These are phyloP conservation scores for Hordeum pubiflorum DNA, from an alignment of 202 grass and related monocot genomes.

Conservation along the genomic window DNA sequence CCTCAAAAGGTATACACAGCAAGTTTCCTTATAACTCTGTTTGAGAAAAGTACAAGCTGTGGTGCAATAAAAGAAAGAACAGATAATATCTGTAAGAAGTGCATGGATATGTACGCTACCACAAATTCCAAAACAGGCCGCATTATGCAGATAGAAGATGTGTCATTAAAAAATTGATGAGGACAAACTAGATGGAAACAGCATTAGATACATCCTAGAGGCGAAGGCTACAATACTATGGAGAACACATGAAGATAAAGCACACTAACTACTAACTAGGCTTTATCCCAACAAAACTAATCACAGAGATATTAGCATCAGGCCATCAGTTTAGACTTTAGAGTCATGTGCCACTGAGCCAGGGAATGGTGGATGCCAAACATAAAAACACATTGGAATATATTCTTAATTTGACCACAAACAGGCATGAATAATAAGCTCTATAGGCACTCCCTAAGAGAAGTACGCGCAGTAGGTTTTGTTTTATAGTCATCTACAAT, in stretches of 20 bases:
- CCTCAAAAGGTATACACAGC: too few species aligned
- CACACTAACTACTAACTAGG: background rate
- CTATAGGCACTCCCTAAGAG: too few species aligned
- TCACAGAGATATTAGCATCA: background rate
- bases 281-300: background rate
- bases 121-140: background rate
- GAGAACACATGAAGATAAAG: background rate
- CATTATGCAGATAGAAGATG: background rate
- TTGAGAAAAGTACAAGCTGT: background rate
- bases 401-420: too few species aligned
- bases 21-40: background rate
- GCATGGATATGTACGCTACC: background rate
- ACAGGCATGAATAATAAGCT: too few species aligned
- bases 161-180: background rate
- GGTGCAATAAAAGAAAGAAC: background rate
- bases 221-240: background rate
- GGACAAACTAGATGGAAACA: background rate
- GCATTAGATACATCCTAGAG: background rate
- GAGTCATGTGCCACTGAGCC: background rate
- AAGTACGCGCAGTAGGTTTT: too few species aligned
- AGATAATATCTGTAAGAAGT: background rate
- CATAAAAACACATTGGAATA: too few species aligned
- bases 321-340: background rate
- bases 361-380: background rate
- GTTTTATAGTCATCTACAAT: background rate